Evolutionary conservation across 2,329 filamentous ascomycete genomes (phyloP), one percentile per base, ranked within the genome.

Genomic region (Beauveria bassiana): DNA sequence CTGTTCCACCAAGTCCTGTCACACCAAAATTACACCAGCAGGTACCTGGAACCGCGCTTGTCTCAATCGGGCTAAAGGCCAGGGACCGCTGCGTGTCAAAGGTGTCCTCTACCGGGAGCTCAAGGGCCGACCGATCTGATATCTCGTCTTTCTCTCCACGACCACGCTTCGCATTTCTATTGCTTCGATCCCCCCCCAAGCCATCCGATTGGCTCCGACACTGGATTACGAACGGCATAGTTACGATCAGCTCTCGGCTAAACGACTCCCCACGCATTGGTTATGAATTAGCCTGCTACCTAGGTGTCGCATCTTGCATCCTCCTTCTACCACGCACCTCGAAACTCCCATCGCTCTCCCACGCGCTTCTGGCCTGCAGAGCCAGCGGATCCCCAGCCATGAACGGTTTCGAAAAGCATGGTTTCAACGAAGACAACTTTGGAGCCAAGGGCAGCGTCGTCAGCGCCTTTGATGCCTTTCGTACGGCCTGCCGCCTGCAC

Each of bases 381-480:
- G 61, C 46, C 61, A 50, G 5, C 49, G 3, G 3, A 8, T 46
- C 51, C 40, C 45, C 43, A 43, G 68, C 51, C 46, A 95, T 96
- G 91, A 90, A 95, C 82, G 89, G 88, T 70, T 93, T 88, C 77
- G 80, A 86, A 68, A 82, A 88, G 70, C 81, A 84, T 68, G 60
- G 59, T 61, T 64, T 93, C 68, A 83, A 92, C 70, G 92, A 96
- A 69, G 88, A 89, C 73, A 79, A 85, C 65, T 96, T 96, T 77
- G 89, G 85, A 70, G 87, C 90, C 68, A 87, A 88, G 72, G 81
- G 84, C 61, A 80, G 77, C 73, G 83, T 88, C 62, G 85, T 96
- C 70, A 88, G 87, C 75, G 92, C 93, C 63, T 99, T 99, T 76
- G 95, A 99, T 79, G 93, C 93, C 66, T 99, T 99, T 74, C 93